Evolutionary conservation across 2,329 filamentous ascomycete species (phyloP).

Genomic region (Cadophora sp.): DNA sequence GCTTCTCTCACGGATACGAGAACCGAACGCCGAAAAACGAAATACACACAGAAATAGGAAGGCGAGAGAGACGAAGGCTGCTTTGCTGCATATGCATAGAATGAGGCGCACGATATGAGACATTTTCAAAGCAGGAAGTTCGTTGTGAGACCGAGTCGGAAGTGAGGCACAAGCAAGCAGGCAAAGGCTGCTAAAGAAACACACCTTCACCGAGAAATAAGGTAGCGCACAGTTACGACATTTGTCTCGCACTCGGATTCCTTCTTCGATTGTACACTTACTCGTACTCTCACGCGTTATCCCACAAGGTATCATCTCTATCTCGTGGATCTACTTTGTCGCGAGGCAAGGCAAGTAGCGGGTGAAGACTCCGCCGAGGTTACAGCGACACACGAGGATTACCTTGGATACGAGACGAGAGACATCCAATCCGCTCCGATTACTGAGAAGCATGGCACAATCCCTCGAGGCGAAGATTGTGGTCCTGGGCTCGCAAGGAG

Average conservation of each 20-base stretch:
- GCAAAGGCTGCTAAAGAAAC: constrained; percentile 3
- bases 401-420: constrained; percentile 4
- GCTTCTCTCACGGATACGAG: too few relatives aligned
- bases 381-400: not conserved
- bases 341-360: not conserved
- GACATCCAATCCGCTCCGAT: not conserved
- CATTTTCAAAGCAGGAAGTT: constrained; percentile 26
- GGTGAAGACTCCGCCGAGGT: constrained; percentile 2
- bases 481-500: constrained; percentile 79
- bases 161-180: constrained; percentile 13
- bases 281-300: not conserved
- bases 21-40: not conserved
- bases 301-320: not conserved
- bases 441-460: constrained; percentile 41
- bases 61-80: not conserved
- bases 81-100: constrained; percentile 11
- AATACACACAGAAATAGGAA: not conserved
- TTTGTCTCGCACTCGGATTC: not conserved
- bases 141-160: constrained; percentile 18
- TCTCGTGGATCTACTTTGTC: constrained; percentile 1
- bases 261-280: not conserved
- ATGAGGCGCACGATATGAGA: constrained; percentile 32
- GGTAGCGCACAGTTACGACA: not conserved
- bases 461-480: constrained; percentile 86
- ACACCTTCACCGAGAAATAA: not conserved